Evolutionary conservation across 1,284 basidiomycete genomes (phyloP), one percentile per base, ranked within the genome.

Genomic region (Coniferiporia weirii): DNA sequence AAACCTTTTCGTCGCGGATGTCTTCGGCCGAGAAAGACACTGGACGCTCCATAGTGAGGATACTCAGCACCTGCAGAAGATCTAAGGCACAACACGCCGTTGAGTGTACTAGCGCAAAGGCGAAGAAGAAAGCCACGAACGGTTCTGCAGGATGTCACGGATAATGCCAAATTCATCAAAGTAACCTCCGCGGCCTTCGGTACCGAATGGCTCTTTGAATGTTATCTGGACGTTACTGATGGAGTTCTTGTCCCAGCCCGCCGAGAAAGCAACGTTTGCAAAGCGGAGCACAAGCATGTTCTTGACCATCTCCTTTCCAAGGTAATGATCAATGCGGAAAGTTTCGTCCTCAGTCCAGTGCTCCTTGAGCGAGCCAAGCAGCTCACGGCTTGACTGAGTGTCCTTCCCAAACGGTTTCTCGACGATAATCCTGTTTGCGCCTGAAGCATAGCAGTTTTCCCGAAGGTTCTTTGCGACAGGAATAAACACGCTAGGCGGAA

Each of bases 301-400:
- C 81, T 98, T 98, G 72, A 97, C 91, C 95, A 98, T 98, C 80
- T 98, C 95, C 78, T 98, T 98, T 63, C 95, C 95, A 58, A 98
- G 87, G 73, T 98, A 98, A 72, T 98, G 95, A 75, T 98, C 95
- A 71, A 98, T 98, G 63, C 95, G 91, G 85, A 92, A 98, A 8
- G 94, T 98, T 79, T 98, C 95, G 49, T 96, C 91, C 74, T 98
- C 95, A 4, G 81, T 79, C 94, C 94, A 98, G 66, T 92, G 84
- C 65, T 85, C 71, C 76, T 94, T 95, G 72, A 98, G 79, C 10
- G 85, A 79, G 43, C 76, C 72, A 64, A 97, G 83, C 64, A 98
- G 86, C 64, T 84, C 81, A 50, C 90, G 83, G 61, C 88, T 92
- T n/a, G 89, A 91, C 0, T 93, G 84, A 60, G 91, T 82, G 69